A percentile compares a stretch with the other conserved stretches of the same genome.
Evolutionary conservation across 306 rosid species (phyloP).

Genomic region (Sphenostylis stenocarpa): DNA sequence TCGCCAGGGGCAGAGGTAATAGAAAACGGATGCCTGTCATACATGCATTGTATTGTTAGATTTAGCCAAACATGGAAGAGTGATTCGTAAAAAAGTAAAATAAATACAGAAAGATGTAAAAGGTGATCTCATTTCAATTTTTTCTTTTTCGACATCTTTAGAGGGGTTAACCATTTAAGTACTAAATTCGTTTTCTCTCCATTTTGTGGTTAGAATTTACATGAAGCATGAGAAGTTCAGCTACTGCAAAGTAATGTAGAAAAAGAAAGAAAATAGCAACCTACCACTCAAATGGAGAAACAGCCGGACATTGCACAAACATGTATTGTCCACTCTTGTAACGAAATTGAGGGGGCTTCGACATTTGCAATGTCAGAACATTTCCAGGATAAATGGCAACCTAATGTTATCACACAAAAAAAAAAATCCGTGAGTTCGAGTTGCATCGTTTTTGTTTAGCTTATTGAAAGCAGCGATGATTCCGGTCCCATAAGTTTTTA

Average conservation of each 20-base stretch:
- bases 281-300: constrained; percentile 95
- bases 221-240: constrained; percentile 3
- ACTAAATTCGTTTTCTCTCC: not conserved
- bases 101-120: not conserved
- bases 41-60: constrained; percentile 3
- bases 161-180: not conserved
- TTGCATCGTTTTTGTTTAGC: not conserved
- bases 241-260: not conserved
- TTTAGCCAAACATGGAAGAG: not conserved
- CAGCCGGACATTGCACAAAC: constrained; percentile 94
- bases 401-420: constrained; percentile 35
- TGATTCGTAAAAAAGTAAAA: not conserved
- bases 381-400: constrained; percentile 96
- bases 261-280: constrained; percentile 25
- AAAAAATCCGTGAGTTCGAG: not conserved
- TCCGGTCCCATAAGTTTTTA: not conserved
- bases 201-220: not conserved
- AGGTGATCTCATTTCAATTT: not conserved
- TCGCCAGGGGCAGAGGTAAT: constrained; percentile 94
- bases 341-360: constrained; percentile 79
- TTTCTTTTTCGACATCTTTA: constrained; percentile 3
- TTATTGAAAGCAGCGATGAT: not conserved
- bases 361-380: constrained; percentile 87
- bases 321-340: constrained; percentile 96
- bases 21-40: constrained; percentile 93